Evolutionary conservation across 129 eudicot species (phyloP).

Genomic region (carrot (Daucus carota)): DH1_v3.0 NC_030381.2:49288501-49289000

Average conservation of each 20-base stretch:
- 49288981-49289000: slow-evolving; percentile 81
- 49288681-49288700: not conserved
- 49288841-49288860: not conserved
- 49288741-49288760: not conserved
- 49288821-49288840: not conserved
- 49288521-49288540: not conserved
- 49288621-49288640: not conserved
- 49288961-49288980: slow-evolving; percentile 52
- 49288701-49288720: not conserved
- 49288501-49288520: not conserved
- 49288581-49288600: too few relatives aligned
- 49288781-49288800: not conserved
- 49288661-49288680: not conserved
- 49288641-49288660: not conserved
- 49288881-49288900: not conserved
- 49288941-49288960: slow-evolving; percentile 73
- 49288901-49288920: not conserved
- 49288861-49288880: not conserved
- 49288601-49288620: too few relatives aligned
- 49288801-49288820: not conserved
- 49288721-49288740: not conserved
- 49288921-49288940: not conserved
- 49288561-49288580: too few relatives aligned
- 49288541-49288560: too few relatives aligned
- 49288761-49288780: not conserved